Conservation (phyloP, 768 basidiomycete species). For the Dendrothele bispora region DNA sequence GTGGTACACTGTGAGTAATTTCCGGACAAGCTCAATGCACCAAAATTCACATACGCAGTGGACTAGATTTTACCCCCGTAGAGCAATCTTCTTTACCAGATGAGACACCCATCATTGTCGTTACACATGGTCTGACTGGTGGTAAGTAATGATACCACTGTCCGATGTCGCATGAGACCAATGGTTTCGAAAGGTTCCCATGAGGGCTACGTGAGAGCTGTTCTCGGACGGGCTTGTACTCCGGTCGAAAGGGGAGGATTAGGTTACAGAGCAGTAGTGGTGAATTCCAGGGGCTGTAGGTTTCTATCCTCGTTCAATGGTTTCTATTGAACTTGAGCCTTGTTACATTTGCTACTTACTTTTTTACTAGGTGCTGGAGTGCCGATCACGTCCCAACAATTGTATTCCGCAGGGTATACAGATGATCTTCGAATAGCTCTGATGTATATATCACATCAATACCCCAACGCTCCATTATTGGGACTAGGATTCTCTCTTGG, state of each 20-base stretch:
- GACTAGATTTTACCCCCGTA: constrained; percentile 63
- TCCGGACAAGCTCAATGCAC: not conserved
- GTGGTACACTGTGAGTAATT: constrained; percentile 59
- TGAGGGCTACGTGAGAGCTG: constrained; percentile 84
- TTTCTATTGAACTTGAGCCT: constrained; percentile 11
- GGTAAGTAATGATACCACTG: constrained; percentile 25
- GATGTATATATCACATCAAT: constrained; percentile 67
- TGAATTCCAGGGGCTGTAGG: constrained; percentile 91
- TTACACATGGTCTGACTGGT: constrained; percentile 56
- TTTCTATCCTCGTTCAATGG: constrained; percentile 14
- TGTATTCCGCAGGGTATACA: constrained; percentile 88
- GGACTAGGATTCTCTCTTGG: constrained; percentile 94
- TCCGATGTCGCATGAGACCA: not conserved
- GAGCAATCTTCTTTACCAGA: constrained; percentile 35
- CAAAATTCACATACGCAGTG: constrained; percentile 34
- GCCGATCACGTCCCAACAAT: constrained; percentile 75
- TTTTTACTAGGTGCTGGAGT: constrained; percentile 69
- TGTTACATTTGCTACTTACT: constrained; percentile 14
- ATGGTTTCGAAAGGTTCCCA: constrained; percentile 61
- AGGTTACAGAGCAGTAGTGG: constrained; percentile 85
- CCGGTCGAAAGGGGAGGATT: constrained; percentile 76
- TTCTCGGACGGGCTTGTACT: constrained; percentile 71
- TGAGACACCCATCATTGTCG: constrained; percentile 53
- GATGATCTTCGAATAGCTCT: constrained; percentile 85
- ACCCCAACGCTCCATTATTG: constrained; percentile 81